A percentile compares a stretch with the other conserved stretches of the same genome.
These are phyloP conservation scores for Cucurbita ficifolia DNA, from an alignment of 306 rosid species.

Conservation along the genomic window DNA sequence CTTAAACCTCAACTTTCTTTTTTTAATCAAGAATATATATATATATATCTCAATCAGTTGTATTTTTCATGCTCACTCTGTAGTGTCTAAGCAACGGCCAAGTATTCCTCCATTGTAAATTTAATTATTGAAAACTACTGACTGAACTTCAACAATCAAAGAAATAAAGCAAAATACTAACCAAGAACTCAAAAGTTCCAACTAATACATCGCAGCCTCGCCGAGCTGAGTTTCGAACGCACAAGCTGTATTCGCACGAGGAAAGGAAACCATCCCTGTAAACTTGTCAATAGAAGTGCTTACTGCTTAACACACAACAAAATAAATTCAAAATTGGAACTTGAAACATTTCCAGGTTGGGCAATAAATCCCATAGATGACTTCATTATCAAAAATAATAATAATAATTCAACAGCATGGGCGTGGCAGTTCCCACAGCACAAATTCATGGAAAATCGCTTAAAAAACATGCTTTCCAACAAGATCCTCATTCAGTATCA, in stretches of 20 bases:
- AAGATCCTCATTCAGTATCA: constrained; percentile 2
- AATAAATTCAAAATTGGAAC: not conserved
- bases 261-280: not conserved
- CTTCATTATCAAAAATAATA: not conserved
- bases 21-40: too few species aligned
- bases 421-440: constrained; percentile 7
- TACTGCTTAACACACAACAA: not conserved
- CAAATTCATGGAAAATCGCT: constrained; percentile 1
- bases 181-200: not conserved
- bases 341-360: not conserved
- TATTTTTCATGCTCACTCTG: too few species aligned
- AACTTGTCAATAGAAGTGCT: not conserved
- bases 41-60: too few species aligned
- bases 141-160: not conserved
- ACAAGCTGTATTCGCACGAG: not conserved
- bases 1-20: too few species aligned
- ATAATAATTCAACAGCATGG: not conserved
- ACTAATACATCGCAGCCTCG: not conserved
- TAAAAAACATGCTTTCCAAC: not conserved
- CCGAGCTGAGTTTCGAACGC: not conserved
- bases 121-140: not conserved
- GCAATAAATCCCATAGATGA: not conserved
- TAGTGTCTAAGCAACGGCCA: too few species aligned
- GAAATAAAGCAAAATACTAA: not conserved
- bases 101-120: not conserved